Percentiles rank a stretch among this genome's conserved stretches.
phyloP scores from a whole-genome alignment of 1,284 basidiomycete genomes.

The Ceraceosorus bombacis region DNA sequence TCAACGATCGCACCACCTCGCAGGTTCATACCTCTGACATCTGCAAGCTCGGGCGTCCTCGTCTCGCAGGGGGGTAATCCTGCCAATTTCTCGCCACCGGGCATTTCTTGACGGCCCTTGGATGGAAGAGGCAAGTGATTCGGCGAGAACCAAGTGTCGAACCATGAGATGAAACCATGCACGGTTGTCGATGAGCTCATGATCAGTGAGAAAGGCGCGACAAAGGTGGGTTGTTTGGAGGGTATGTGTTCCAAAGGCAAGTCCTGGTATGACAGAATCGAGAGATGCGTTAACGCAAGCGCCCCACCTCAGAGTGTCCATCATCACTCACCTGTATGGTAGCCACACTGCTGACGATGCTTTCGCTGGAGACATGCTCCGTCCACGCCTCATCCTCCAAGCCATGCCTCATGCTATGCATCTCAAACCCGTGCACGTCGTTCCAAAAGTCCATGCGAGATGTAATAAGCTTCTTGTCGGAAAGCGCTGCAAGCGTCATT shows the following conservation, averaged over 20 bases:
- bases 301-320: not conserved
- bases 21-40: slow-evolving; percentile 68
- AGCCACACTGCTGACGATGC: slow-evolving; percentile 25
- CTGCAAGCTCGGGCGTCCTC: slow-evolving; percentile 13
- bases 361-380: slow-evolving; percentile 26
- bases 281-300: not conserved
- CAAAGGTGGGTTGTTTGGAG: slow-evolving; percentile 46
- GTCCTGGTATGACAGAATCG: slow-evolving; percentile 11
- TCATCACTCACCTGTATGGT: slow-evolving; percentile 20
- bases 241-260: slow-evolving; percentile 32
- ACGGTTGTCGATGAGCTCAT: slow-evolving; percentile 12
- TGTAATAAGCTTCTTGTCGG: slow-evolving; percentile 65
- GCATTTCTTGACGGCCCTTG: slow-evolving; percentile 5
- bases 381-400: slow-evolving; percentile 41
- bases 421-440: slow-evolving; percentile 67
- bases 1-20: slow-evolving; percentile 61
- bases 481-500: slow-evolving; percentile 74
- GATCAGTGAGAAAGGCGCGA: slow-evolving; percentile 23
- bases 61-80: slow-evolving; percentile 23
- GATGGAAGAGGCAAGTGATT: not conserved
- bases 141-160: slow-evolving; percentile 47
- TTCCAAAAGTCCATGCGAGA: slow-evolving; percentile 82
- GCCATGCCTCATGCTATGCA: slow-evolving; percentile 40
- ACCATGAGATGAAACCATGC: slow-evolving; percentile 44
- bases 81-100: slow-evolving; percentile 14